These are phyloP conservation scores for Apiospora pterosperma DNA, from an alignment of 2,329 filamentous ascomycete genomes.

Conservation along the genomic window DNA sequence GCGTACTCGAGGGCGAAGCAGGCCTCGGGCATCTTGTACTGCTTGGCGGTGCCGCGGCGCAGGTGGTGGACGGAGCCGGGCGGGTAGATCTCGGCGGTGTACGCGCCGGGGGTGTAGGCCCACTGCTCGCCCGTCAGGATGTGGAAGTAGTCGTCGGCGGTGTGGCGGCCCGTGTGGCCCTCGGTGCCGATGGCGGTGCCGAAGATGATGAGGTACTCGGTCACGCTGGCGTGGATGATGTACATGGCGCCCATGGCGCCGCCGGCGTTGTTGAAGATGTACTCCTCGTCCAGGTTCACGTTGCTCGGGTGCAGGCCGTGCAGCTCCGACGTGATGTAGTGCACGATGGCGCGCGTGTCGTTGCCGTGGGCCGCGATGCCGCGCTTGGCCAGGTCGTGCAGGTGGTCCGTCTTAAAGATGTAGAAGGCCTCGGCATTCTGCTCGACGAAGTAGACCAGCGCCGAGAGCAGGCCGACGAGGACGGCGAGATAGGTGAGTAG, in stretches of 20 bases:
- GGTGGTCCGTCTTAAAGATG: slow-evolving; percentile 67
- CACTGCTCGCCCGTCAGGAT: slow-evolving; percentile 77
- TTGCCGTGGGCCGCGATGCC: slow-evolving; percentile 69
- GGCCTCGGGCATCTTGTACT: slow-evolving; percentile 74
- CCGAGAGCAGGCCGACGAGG: slow-evolving; percentile 39
- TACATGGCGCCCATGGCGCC: slow-evolving; percentile 93
- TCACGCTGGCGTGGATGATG: slow-evolving; percentile 82
- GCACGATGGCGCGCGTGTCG: slow-evolving; percentile 66
- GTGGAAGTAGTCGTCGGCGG: slow-evolving; percentile 92
- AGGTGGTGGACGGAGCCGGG: slow-evolving; percentile 71
- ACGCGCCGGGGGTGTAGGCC: slow-evolving; percentile 68
- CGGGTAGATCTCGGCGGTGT: slow-evolving; percentile 66
- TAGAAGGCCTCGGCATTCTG: slow-evolving; percentile 64
- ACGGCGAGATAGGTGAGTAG: slow-evolving; percentile 10
- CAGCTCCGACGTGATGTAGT: slow-evolving; percentile 68
- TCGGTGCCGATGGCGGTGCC: slow-evolving; percentile 81
- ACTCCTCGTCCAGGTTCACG: slow-evolving; percentile 72
- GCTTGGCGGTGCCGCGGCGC: slow-evolving; percentile 67
- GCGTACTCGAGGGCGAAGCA: slow-evolving; percentile 85
- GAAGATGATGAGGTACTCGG: slow-evolving; percentile 89
- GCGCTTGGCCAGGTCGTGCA: slow-evolving; percentile 65
- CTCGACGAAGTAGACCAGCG: slow-evolving; percentile 54
- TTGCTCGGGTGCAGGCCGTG: slow-evolving; percentile 47
- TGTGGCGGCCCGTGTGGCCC: slow-evolving; percentile 84
- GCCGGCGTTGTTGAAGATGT: slow-evolving; percentile 90